Evolutionary conservation across 2,329 filamentous ascomycete species (phyloP), one percentile per base, ranked within the genome.

Genomic region (Proliferodiscus dingleyae): DNA sequence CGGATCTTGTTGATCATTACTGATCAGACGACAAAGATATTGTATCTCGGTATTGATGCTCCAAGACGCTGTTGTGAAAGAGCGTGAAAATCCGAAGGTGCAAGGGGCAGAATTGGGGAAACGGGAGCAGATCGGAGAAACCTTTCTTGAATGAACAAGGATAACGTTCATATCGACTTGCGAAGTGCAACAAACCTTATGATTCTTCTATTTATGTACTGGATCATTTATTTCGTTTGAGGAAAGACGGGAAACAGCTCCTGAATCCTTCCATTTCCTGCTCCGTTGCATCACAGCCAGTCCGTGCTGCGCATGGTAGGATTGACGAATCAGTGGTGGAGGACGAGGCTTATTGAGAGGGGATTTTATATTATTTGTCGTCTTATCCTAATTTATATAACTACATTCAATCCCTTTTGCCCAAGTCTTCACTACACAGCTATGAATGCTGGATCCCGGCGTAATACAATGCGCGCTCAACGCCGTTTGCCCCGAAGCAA

Each of bases 331-430:
- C 37, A 47, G 29, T 29, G 15, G 16, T 36, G 28, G 37, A 33
- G 28, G 33, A 22, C 5, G 34, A 33, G n/a, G 8, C 15, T 16
- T 18, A 52, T 61, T 72, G 75, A 78, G 75, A 69, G 74, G 75
- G 71, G 76, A 78, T 71, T 68, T 73, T 66, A 66, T 68, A 75
- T 77, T 78, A 75, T 69, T 63, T 64, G 64, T 66, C 66, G 62
- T 66, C 68, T 66, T 72, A 71, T 64, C 62, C 64, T 67, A 64
- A 67, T 64, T 62, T 68, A 54, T 62, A 64, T 57, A 63, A 52
- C 55, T 53, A 55, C 44, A 58, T 47, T 52, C 52, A 57, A 54
- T 37, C 50, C 55, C 46, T 51, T 60, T 61, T 53, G 48, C 57
- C 52, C 57, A 54, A 52, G 42, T 56, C 51, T 55, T 52, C 57